Conservation (phyloP, 495 filamentous ascomycete species). For the Aspergillus taichungensis region DNA sequence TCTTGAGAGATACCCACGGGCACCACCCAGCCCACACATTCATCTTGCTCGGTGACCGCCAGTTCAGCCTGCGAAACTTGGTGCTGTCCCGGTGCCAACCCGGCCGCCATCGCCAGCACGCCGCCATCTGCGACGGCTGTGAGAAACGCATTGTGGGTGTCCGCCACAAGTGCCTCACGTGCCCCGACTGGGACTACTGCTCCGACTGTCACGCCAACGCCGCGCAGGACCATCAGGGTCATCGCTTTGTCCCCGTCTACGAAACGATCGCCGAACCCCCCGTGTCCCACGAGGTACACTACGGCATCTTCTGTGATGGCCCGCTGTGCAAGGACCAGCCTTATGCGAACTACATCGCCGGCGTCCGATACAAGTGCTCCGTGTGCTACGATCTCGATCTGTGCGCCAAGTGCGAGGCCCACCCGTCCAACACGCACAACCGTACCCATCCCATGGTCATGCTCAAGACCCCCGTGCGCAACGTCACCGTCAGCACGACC, state of each 20-base stretch:
- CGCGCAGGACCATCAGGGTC: conserved; percentile 60
- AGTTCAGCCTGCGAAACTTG: conserved; percentile 31
- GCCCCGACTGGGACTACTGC: conserved; percentile 98
- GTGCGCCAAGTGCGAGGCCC: conserved; percentile 88
- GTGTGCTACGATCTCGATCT: conserved; percentile 96
- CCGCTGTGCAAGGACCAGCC: conserved; percentile 65
- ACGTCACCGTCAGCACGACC: conserved; percentile 78
- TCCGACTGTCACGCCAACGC: conserved; percentile 62
- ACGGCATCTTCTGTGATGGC: conserved; percentile 90
- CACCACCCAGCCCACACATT: conserved; percentile 90
- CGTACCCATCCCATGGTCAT: conserved; percentile 92
- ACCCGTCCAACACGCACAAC: conserved; percentile 78
- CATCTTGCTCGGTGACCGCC: conserved; percentile 26
- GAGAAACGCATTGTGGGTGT: conserved; percentile 82
- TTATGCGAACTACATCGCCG: conserved; percentile 61
- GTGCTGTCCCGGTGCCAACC: conserved; percentile 57
- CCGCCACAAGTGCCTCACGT: conserved; percentile 94
- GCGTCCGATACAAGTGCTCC: conserved; percentile 92
- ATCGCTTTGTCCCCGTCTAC: conserved; percentile 87
- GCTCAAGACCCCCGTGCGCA: conserved; percentile 88
- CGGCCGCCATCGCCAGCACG: conserved; percentile 76
- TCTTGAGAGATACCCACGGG: conserved; percentile 68
- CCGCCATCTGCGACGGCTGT: conserved; percentile 91
- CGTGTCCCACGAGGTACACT: conserved; percentile 49
- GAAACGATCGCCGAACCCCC: conserved; percentile 57